Conservation (phyloP, 2,329 filamentous ascomycete species). For the Escovopsis sp. region DNA sequence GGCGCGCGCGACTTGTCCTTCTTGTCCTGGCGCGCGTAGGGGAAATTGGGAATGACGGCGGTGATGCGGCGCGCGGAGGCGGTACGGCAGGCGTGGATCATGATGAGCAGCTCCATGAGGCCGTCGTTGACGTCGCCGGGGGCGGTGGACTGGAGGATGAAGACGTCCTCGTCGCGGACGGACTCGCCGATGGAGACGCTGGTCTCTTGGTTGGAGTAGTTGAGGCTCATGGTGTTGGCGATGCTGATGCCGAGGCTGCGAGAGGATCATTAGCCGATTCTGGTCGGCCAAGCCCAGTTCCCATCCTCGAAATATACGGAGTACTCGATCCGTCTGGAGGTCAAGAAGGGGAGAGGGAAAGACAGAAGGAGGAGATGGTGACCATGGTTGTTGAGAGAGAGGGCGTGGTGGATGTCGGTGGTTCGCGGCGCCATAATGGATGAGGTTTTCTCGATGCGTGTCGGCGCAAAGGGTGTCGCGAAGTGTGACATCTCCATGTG, state of each 20-base stretch:
- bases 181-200: constrained; percentile 91
- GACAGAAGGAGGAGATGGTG: too few relatives aligned
- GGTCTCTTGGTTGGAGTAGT: constrained; percentile 78
- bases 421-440: too few relatives aligned
- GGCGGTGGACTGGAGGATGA: constrained; percentile 88
- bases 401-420: too few relatives aligned
- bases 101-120: constrained; percentile 94
- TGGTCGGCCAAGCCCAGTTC: constrained; percentile 1
- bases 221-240: constrained; percentile 64
- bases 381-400: too few relatives aligned
- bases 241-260: constrained; percentile 59
- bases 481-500: too few relatives aligned
- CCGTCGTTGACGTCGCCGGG: constrained; percentile 96
- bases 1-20: constrained; percentile 90
- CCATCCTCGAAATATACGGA: too few relatives aligned
- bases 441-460: too few relatives aligned
- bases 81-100: constrained; percentile 79
- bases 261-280: constrained; percentile 11
- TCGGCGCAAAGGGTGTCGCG: too few relatives aligned
- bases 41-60: constrained; percentile 89
- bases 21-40: constrained; percentile 93
- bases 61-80: constrained; percentile 73
- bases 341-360: too few relatives aligned
- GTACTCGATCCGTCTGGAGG: too few relatives aligned
- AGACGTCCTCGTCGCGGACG: constrained; percentile 94